Evolutionary conservation across 257 asterid genomes (phyloP).

Genomic region (Cordia subcordata): DNA sequence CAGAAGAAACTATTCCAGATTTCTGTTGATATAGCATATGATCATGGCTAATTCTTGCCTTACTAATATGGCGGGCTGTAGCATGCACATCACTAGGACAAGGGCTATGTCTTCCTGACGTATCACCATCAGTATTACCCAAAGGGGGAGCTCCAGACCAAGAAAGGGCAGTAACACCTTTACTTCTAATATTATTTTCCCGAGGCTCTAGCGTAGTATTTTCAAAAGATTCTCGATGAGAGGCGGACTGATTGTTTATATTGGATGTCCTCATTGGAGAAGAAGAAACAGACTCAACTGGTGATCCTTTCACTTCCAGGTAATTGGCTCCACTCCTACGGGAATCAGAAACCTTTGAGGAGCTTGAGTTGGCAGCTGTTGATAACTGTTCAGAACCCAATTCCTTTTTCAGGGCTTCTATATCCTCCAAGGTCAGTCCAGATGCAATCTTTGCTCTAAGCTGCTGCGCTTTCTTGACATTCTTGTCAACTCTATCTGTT

Average conservation of each 20-base stretch:
- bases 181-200: slow-evolving; percentile 16
- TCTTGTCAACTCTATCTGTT: slow-evolving; percentile 25
- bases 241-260: slow-evolving; percentile 24
- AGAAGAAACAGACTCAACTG: slow-evolving; percentile 87
- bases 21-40: slow-evolving; percentile 19
- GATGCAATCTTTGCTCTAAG: slow-evolving; percentile 23
- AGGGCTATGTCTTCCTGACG: slow-evolving; percentile 17
- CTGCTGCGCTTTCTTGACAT: slow-evolving; percentile 38
- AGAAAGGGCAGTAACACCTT: slow-evolving; percentile 12
- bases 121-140: slow-evolving; percentile 19
- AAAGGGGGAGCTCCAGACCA: too few species aligned
- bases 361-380: slow-evolving; percentile 84
- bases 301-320: slow-evolving; percentile 62
- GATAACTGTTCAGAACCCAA: slow-evolving; percentile 58
- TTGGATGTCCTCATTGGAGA: slow-evolving; percentile 59
- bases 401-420: slow-evolving; percentile 59
- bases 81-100: slow-evolving; percentile 13
- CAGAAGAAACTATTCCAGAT: slow-evolving; percentile 25
- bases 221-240: slow-evolving; percentile 9
- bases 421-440: slow-evolving; percentile 48
- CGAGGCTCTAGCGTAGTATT: slow-evolving; percentile 16
- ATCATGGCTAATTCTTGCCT: slow-evolving; percentile 19
- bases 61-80: slow-evolving; percentile 16
- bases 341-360: slow-evolving; percentile 83
- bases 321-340: slow-evolving; percentile 47